Percentiles rank a stretch among this genome's conserved stretches.
Evolutionary conservation across 2,329 filamentous ascomycete genomes (phyloP).

Genomic region (Trichoderma sp.): DNA sequence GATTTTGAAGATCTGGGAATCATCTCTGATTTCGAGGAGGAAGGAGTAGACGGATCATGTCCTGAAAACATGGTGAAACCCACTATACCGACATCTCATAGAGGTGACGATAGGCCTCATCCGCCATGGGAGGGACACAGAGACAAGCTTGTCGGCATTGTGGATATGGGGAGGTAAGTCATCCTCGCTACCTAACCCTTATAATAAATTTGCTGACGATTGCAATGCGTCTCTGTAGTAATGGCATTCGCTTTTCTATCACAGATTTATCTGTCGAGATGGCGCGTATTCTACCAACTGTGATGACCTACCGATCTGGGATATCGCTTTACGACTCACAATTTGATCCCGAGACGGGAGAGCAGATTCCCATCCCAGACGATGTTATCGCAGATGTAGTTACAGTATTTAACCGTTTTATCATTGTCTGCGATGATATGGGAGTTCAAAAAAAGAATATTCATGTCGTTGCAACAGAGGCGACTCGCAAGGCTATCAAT

Average conservation of each 20-base stretch:
- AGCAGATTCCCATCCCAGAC: slow-evolving; percentile 32
- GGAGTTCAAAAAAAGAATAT: slow-evolving; percentile 27
- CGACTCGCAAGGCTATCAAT: slow-evolving; percentile 32
- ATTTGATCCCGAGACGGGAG: slow-evolving; percentile 31
- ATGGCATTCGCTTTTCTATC: slow-evolving; percentile 71
- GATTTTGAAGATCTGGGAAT: slow-evolving; percentile 16
- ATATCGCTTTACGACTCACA: slow-evolving; percentile 35
- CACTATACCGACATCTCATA: not conserved
- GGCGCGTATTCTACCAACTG: slow-evolving; percentile 57
- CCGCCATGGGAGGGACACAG: slow-evolving; percentile 32
- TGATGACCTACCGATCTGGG: slow-evolving; percentile 32
- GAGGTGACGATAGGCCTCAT: slow-evolving; percentile 14
- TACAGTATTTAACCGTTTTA: slow-evolving; percentile 29
- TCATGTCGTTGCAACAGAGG: slow-evolving; percentile 34
- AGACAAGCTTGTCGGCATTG: slow-evolving; percentile 32
- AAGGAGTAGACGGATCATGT: not conserved
- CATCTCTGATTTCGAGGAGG: slow-evolving; percentile 3
- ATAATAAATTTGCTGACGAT: slow-evolving; percentile 2
- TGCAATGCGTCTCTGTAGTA: slow-evolving; percentile 41
- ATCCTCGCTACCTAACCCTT: not conserved
- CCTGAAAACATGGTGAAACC: not conserved
- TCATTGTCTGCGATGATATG: slow-evolving; percentile 31
- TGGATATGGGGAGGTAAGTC: slow-evolving; percentile 37
- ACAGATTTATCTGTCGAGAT: slow-evolving; percentile 42
- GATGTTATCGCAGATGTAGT: slow-evolving; percentile 29